These are phyloP conservation scores for Podospora bellae-mahoneyi DNA, from an alignment of 495 filamentous ascomycete species.

Conservation along the genomic window DNA sequence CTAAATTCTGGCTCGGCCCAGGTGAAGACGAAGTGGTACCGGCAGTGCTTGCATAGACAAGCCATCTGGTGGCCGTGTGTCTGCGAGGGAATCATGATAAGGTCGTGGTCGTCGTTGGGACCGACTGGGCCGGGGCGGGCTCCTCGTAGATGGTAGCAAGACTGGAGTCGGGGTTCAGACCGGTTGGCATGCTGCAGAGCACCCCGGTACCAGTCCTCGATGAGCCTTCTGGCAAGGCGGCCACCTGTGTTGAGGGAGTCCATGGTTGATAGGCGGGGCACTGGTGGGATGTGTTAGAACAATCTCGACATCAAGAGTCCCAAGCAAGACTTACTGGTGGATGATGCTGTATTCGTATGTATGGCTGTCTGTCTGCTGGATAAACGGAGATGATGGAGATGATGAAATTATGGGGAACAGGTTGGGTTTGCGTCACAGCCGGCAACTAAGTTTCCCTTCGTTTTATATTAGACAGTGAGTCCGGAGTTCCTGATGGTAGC, in stretches of 20 bases:
- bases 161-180: neutral
- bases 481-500: too few relatives aligned
- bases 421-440: too few relatives aligned
- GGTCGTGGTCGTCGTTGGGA: constrained; percentile 23
- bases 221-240: constrained; percentile 24
- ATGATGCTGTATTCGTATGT: too few relatives aligned
- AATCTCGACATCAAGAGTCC: too few relatives aligned
- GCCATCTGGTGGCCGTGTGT: constrained; percentile 22
- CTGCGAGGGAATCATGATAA: constrained; percentile 26
- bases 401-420: too few relatives aligned
- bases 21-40: constrained; percentile 34
- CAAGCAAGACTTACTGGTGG: too few relatives aligned
- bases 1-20: neutral
- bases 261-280: neutral
- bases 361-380: too few relatives aligned
- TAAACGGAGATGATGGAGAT: too few relatives aligned
- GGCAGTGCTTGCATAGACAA: constrained; percentile 34
- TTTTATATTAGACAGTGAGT: too few relatives aligned
- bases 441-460: too few relatives aligned
- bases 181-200: constrained; percentile 3
- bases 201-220: constrained; percentile 29
- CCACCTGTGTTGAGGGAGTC: constrained; percentile 13
- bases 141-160: constrained; percentile 12
- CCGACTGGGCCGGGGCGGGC: constrained; percentile 10
- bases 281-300: neutral